Conservation (phyloP, 1,284 basidiomycete species). For the Trichosporon faecale region DNA sequence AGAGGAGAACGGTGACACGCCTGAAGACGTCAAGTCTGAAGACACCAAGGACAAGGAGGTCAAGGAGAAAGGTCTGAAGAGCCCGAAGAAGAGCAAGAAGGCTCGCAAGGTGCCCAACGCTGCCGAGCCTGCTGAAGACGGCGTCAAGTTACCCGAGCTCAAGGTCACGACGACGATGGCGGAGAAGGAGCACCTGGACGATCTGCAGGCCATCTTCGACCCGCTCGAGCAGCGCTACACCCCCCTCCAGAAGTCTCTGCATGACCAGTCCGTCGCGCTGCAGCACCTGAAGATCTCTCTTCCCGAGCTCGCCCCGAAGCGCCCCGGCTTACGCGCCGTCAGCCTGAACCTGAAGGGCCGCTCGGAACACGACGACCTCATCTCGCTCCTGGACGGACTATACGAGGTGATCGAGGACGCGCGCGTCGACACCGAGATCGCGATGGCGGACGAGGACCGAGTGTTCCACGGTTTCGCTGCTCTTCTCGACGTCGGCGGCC, state of each 20-base stretch:
- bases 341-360: slow-evolving; percentile 13
- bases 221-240: slow-evolving; percentile 35
- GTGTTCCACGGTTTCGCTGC: slow-evolving; percentile 69
- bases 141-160: slow-evolving; percentile 1
- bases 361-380: slow-evolving; percentile 46
- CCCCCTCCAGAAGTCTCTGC: slow-evolving; percentile 44
- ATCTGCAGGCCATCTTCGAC: slow-evolving; percentile 34
- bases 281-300: slow-evolving; percentile 31
- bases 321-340: background rate
- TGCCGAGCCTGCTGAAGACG: slow-evolving; percentile 10
- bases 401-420: slow-evolving; percentile 78
- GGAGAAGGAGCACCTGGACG: slow-evolving; percentile 18
- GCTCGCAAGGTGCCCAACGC: slow-evolving; percentile 8
- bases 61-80: background rate
- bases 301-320: slow-evolving; percentile 19
- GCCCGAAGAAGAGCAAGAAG: background rate
- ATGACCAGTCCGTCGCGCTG: slow-evolving; percentile 45
- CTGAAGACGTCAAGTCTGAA: background rate
- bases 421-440: slow-evolving; percentile 80
- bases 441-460: slow-evolving; percentile 71
- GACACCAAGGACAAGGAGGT: background rate
- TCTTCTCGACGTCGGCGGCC: slow-evolving; percentile 61
- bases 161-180: slow-evolving; percentile 1
- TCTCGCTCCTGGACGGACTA: slow-evolving; percentile 63
- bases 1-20: background rate